Base-by-base conservation (phyloP, 441 rosid species). In the Bruguiera hainesii region DNA sequence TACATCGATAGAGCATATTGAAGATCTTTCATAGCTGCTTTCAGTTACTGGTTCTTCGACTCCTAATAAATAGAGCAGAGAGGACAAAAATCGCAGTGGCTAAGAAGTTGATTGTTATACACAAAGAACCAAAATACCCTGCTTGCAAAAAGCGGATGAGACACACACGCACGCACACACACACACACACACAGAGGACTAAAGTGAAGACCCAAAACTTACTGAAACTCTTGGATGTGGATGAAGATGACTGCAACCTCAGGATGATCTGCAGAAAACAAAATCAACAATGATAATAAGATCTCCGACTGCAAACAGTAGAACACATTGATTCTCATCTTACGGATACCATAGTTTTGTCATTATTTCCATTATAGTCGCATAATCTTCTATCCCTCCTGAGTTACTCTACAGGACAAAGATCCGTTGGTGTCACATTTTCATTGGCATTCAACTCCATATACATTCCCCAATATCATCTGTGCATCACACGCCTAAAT, bases 201-300 rank as follows among this genome's bases (percentile, higher is more conserved):
- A 23, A 11, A 66, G 31, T 21, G 52, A 23, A 52, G 46, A n/a
- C 8, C 7, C 60, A 53, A 50, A 4, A 57, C 70, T 39, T 42
- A 21, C 46, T n/a, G 55, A 20, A 49, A 48, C 50, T 30, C 59
- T 56, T 48, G 33, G 7, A 49, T 13, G 26, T 7, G 16, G 25
- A 42, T 28, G 42, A 26, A 8, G 39, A 33, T 19, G 63, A 28
- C 63, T 46, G 70, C 46, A 67, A 59, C 29, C 63, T 42, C 19
- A 66, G 28, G 35, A 42, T 37, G 57, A 66, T 37, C 61, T 46
- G 55, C 18, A 39, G 65, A 26, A 49, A 55, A 60, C 23, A 66
- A 51, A 64, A 51, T 3, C 8, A 63, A 29, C n/a, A 15, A 30
- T n/a, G 4, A 49, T 49, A 7, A 28, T 20, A 23, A 23, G 23